Base-by-base conservation (phyloP, 2,329 filamentous ascomycete genomes). In the Ceratocystis colombiana region DNA sequence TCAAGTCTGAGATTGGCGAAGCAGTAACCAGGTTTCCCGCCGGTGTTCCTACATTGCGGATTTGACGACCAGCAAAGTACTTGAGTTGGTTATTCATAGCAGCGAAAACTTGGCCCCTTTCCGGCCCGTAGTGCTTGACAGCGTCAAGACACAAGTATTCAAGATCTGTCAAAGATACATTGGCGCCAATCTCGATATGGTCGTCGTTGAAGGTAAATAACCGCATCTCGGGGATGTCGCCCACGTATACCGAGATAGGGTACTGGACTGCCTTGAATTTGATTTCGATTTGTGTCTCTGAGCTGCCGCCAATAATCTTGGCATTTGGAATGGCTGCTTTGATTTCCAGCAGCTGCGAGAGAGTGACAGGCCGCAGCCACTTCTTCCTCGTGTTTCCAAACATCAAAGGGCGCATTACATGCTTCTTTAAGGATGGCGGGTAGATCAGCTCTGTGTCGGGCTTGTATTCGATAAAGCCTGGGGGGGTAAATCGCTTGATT, bases 251-350 rank as follows among this genome's bases (percentile, higher is more conserved):
- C 0, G 92, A 96, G 0, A 89, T 85, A 3, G 88, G 87, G 73
- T 97, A 97, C 71, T 91, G 84, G 79, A 96, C 84, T 0, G 88
- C 90, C 78, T 97, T 97, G 82, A 99, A 97, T 76, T 96, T 96
- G 77, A 95, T 89, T 76, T 99, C 94, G 68, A 99, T 97, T 76
- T 97, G 94, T 0, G 93, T 97, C 75, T 99, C 94, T 1, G 92
- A 96, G 74, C 91, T 96, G 68, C 94, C 94, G 62, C 91, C 93
- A 68, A 99, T 96, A 68, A 99, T 85, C 76, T 97, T 99, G 3
- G 93, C 90, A 30, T 87, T 85, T 0, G 93, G 93, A 70, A 90
- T 87, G 0, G 83, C 85, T 71, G 81, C 86, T 78, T 97, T 97
- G 77, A 99, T 96, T 73, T 96, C 88, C 17, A 97, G 81, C 17